Evolutionary conservation across 345 rosid genomes (phyloP), one percentile per base, ranked within the genome.

Genomic region (Camelina hispida): DNA sequence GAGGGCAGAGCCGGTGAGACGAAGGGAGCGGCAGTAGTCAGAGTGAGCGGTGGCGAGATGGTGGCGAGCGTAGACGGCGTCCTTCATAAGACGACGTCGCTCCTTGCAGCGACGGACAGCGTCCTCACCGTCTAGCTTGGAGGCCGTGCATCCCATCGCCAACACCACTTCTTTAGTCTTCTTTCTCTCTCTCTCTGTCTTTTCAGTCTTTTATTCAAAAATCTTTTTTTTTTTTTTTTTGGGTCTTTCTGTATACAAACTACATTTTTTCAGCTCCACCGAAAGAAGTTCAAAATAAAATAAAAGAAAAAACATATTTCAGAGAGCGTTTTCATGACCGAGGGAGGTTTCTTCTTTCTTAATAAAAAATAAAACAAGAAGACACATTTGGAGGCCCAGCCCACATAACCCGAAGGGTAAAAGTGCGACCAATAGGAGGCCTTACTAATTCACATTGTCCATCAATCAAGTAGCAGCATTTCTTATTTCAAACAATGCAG

Each of bases 61-160:
- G 82, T 91, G 96, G 47, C 96, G 93, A 28, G 98, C 90, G 72
- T 57, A 75, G 58, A 93, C 94, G 51, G 94, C 93, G 42, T 88
- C 91, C 62, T 93, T 91, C 86, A 93, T 91, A 11, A 93, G 81
- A 81, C 93, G 96, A 74, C 98, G 90, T 16, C 97, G 92, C 46
- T 93, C 97, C 84, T 93, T 93, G 88, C 98, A 93, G 62, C 93
- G 88, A 78, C 96, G 80, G 8, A 93, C 98, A 0, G 87, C 85
- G 76, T 93, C 98, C 83, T 93, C 98, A 81, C 87, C 86, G 80
- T 88, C 98, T 5, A 93, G 90, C 80, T 89, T 91, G 6, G 98
- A 93, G n/a, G 90, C 93, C 56, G 96, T 51, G 74, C 98, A 93
- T 40, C 98, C 97, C 97, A 91, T 93, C 14, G 43, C 62, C 62